A percentile compares a stretch with the other conserved stretches of the same genome.
phyloP scores from a whole-genome alignment of 345 rosid genomes.

The Durio zibethinus region DNA sequence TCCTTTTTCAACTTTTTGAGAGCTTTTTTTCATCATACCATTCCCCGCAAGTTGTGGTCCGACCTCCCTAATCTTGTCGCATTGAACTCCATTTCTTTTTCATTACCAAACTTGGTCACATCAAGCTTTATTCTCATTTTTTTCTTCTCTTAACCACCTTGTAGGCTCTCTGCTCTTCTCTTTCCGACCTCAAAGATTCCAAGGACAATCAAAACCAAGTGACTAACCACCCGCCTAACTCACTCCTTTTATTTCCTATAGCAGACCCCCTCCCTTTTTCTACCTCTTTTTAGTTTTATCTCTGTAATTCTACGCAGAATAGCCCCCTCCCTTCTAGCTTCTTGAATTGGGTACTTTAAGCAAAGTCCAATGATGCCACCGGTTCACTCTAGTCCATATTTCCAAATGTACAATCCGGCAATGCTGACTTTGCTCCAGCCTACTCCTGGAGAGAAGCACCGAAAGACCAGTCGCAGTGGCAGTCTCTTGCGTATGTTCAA shows the following conservation, averaged over 20 bases:
- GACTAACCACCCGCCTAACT: constrained; percentile 52
- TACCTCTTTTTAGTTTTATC: constrained; percentile 22
- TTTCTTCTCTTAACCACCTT: constrained; percentile 25
- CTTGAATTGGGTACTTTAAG: constrained; percentile 10
- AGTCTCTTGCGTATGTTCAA: constrained; percentile 81
- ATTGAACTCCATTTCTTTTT: constrained; percentile 22
- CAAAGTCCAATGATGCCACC: constrained; percentile 46
- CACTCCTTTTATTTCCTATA: constrained; percentile 9
- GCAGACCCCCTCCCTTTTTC: background rate
- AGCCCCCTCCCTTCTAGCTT: background rate
- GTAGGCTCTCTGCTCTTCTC: constrained; percentile 14
- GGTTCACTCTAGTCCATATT: constrained; percentile 72
- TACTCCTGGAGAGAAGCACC: constrained; percentile 41
- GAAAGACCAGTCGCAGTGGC: constrained; percentile 48
- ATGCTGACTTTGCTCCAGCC: constrained; percentile 65
- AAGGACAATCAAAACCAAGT: constrained; percentile 30
- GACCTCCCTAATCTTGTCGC: constrained; percentile 36
- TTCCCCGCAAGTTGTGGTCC: constrained; percentile 39
- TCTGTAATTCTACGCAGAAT: constrained; percentile 13
- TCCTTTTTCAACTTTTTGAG: constrained; percentile 6
- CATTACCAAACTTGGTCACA: constrained; percentile 53
- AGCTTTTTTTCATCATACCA: background rate
- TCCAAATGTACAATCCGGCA: constrained; percentile 75
- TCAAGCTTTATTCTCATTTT: constrained; percentile 24
- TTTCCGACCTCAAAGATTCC: constrained; percentile 49